Percentiles rank a stretch among this genome's conserved stretches.
Evolutionary conservation across 2,329 filamentous ascomycete genomes (phyloP).

Genomic region (Fusarium sulawesiense): DNA sequence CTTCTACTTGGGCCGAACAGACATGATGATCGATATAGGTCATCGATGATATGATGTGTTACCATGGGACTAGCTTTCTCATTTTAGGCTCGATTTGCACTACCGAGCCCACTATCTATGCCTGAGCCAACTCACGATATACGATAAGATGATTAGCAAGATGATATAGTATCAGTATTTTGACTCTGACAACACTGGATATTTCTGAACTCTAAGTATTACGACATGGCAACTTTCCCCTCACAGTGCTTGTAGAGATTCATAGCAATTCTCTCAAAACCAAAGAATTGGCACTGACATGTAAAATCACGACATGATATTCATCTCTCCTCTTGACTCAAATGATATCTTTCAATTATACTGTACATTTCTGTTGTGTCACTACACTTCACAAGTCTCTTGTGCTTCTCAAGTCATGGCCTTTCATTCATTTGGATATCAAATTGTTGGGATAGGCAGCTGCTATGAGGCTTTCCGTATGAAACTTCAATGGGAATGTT

Average conservation of each 20-base stretch:
- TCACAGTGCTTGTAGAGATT: background rate
- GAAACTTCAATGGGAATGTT: background rate
- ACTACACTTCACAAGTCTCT: background rate
- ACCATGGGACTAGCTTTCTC: background rate
- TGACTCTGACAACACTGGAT: background rate
- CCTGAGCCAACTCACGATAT: background rate
- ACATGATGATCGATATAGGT: background rate
- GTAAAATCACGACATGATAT: background rate
- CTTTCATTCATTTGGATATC: background rate
- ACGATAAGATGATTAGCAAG: background rate
- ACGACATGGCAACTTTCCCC: background rate
- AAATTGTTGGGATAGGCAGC: background rate
- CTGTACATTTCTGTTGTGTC: background rate
- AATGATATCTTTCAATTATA: background rate
- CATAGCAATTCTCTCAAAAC: background rate
- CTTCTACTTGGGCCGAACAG: conserved; percentile 3
- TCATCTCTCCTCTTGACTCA: background rate
- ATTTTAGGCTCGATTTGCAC: conserved; percentile 2
- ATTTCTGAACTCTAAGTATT: background rate
- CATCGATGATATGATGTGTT: conserved; percentile 11
- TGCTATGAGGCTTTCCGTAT: background rate
- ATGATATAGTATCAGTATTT: background rate
- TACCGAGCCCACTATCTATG: background rate
- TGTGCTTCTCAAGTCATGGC: background rate
- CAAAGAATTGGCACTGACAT: background rate